phyloP scores from a whole-genome alignment of 441 rosid species.

The Rhodomyrtus psidioides region DNA sequence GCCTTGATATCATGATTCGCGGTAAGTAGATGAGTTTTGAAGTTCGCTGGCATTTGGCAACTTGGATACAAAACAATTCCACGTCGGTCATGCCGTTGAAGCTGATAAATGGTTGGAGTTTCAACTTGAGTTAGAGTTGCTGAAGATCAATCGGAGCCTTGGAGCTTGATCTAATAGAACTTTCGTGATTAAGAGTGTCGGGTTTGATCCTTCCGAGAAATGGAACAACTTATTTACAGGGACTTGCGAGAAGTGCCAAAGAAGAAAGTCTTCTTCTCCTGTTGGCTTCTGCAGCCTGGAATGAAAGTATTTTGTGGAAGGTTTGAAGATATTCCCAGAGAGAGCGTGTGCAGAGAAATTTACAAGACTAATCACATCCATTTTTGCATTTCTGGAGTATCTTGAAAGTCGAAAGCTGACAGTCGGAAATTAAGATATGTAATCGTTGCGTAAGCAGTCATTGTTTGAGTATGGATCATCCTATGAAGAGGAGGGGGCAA shows the following conservation, averaged over 20 bases:
- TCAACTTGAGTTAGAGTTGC: background rate
- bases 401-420: background rate
- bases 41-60: background rate
- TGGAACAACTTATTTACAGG: background rate
- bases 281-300: background rate
- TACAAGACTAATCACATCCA: background rate
- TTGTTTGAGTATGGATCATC: background rate
- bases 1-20: background rate
- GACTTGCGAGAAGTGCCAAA: background rate
- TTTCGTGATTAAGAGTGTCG: no score
- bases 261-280: background rate
- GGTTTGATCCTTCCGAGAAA: background rate
- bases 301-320: background rate
- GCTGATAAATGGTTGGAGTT: background rate
- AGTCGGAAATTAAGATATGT: background rate
- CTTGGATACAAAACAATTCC: background rate
- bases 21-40: background rate
- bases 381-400: background rate
- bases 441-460: background rate
- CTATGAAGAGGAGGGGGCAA: background rate
- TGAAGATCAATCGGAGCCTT: background rate
- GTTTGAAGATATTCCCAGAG: background rate
- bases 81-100: background rate
- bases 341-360: background rate
- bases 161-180: background rate